These are phyloP conservation scores for Mesembryanthemum crystallinum DNA, from an alignment of 148 eudicot species.

Conservation along the genomic window DNA sequence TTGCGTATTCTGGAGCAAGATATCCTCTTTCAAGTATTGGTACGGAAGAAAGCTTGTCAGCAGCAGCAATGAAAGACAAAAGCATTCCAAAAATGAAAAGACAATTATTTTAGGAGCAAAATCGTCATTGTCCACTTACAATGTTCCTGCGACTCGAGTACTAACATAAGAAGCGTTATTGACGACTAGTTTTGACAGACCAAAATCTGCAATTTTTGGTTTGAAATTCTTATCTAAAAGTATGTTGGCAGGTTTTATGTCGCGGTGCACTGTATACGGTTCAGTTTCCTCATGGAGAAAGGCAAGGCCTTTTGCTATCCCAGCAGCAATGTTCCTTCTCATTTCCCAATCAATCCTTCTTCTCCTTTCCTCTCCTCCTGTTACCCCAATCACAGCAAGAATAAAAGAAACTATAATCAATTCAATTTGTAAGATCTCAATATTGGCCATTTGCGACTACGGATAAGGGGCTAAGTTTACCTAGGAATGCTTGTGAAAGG, in stretches of 20 bases:
- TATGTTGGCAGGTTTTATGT: slow-evolving; percentile 58
- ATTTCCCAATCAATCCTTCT: slow-evolving; percentile 42
- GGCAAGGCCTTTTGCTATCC: slow-evolving; percentile 50
- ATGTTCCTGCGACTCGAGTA: slow-evolving; percentile 73
- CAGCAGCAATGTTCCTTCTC: slow-evolving; percentile 37
- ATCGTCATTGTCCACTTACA: slow-evolving; percentile 40
- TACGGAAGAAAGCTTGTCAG: slow-evolving; percentile 6
- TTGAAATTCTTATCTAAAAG: slow-evolving; percentile 50
- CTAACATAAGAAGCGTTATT: slow-evolving; percentile 44
- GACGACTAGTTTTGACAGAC: slow-evolving; percentile 49
- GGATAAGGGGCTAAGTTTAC: slow-evolving; percentile 30
- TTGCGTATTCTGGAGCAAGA: slow-evolving; percentile 67
- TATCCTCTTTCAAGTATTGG: slow-evolving; percentile 38
- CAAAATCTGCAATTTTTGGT: slow-evolving; percentile 65
- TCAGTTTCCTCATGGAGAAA: slow-evolving; percentile 61
- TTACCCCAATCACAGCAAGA: not conserved
- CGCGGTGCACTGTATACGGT: slow-evolving; percentile 56
- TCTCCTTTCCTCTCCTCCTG: slow-evolving; percentile 41
- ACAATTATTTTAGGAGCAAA: not conserved
- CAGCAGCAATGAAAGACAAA: not conserved
- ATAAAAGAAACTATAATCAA: not conserved
- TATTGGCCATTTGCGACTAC: not conserved
- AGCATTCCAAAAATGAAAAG: not conserved
- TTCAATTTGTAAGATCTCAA: not conserved
- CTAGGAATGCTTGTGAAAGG: slow-evolving; percentile 49